A percentile compares a stretch with the other conserved stretches of the same genome.
phyloP scores from a whole-genome alignment of 305 asterid genomes.

The Solanum hybrid region DNA sequence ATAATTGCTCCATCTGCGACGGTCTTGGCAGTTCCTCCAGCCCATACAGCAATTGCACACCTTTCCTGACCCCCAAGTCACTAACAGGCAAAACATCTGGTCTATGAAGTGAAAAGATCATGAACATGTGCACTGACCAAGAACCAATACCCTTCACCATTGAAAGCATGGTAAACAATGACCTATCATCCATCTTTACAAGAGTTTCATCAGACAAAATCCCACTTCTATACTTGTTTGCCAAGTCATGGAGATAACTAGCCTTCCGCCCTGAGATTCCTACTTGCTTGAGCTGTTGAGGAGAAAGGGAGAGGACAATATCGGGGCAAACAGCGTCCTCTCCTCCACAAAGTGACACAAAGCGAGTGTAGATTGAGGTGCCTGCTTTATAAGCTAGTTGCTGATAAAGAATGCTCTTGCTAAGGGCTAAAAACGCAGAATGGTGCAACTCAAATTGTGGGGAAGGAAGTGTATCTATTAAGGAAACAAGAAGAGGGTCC shows the following conservation, averaged over 20 bases:
- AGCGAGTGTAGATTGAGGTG: constrained; percentile 68
- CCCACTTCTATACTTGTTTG: constrained; percentile 72
- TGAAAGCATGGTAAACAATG: constrained; percentile 78
- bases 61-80: constrained; percentile 93
- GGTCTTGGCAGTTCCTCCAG: constrained; percentile 89
- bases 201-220: constrained; percentile 70
- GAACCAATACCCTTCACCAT: constrained; percentile 99
- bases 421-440: constrained; percentile 61
- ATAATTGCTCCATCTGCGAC: constrained; percentile 77
- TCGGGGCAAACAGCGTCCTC: constrained; percentile 60
- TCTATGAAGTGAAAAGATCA: constrained; percentile 85
- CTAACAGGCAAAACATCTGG: constrained; percentile 96
- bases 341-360: constrained; percentile 73
- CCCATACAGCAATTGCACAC: constrained; percentile 71
- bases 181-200: constrained; percentile 89
- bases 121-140: constrained; percentile 98
- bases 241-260: constrained; percentile 72
- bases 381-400: constrained; percentile 90
- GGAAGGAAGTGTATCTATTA: constrained; percentile 51
- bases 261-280: constrained; percentile 93
- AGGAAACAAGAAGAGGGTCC: constrained; percentile 54
- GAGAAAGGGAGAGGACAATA: constrained; percentile 51
- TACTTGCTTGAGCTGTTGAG: constrained; percentile 80
- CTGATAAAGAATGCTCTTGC: constrained; percentile 82
- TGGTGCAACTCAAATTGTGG: constrained; percentile 61